Percentiles rank a stretch among this genome's conserved stretches.
Evolutionary conservation across 2,329 filamentous ascomycete species (phyloP).

Genomic region (Alternaria sp.): DNA sequence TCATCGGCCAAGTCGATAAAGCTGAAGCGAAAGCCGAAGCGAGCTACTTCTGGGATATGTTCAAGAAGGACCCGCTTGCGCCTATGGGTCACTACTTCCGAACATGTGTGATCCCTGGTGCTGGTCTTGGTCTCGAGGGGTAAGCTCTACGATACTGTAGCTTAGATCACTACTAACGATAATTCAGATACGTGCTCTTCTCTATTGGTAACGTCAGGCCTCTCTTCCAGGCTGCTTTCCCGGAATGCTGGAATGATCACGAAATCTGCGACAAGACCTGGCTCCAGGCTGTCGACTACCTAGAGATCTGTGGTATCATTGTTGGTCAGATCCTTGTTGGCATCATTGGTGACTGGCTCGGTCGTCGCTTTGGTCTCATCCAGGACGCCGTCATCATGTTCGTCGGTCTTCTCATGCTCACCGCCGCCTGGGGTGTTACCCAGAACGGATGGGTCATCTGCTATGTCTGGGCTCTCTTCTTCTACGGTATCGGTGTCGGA

Average conservation of each 20-base stretch:
- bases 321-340: slow-evolving; percentile 86
- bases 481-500: slow-evolving; percentile 77
- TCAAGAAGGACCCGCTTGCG: slow-evolving; percentile 84
- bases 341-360: slow-evolving; percentile 79
- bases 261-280: slow-evolving; percentile 77
- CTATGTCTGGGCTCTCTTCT: slow-evolving; percentile 93
- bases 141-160: slow-evolving; percentile 7
- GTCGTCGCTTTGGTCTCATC: slow-evolving; percentile 92
- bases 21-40: slow-evolving; percentile 74
- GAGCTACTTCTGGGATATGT: slow-evolving; percentile 72
- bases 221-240: slow-evolving; percentile 78
- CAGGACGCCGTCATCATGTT: slow-evolving; percentile 97
- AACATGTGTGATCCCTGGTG: slow-evolving; percentile 91
- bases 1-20: slow-evolving; percentile 76
- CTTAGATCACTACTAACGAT: slow-evolving; percentile 2
- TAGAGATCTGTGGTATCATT: slow-evolving; percentile 95
- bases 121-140: slow-evolving; percentile 88
- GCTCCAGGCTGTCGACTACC: slow-evolving; percentile 84
- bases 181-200: slow-evolving; percentile 82
- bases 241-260: slow-evolving; percentile 73
- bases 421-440: slow-evolving; percentile 84
- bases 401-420: slow-evolving; percentile 87
- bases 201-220: slow-evolving; percentile 93
- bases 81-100: slow-evolving; percentile 86
- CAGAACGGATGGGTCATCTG: slow-evolving; percentile 96